phyloP scores from a whole-genome alignment of 768 basidiomycete species.

The Boletus insuetus region DNA sequence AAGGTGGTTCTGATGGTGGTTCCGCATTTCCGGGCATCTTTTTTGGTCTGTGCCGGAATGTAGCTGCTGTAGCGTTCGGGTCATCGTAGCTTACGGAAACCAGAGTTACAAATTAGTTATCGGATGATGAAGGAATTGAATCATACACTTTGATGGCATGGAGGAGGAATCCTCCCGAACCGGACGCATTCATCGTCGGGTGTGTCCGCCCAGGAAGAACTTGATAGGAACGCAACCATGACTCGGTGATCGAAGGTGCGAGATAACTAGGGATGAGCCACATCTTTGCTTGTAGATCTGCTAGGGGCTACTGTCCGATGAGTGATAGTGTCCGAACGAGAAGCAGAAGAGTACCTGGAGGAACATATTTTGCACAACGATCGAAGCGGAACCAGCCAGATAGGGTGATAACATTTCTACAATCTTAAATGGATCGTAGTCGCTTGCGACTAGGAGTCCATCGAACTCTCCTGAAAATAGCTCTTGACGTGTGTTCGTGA shows the following conservation, averaged over 20 bases:
- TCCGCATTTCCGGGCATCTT: conserved; percentile 9
- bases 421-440: conserved; percentile 84
- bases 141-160: conserved; percentile 81
- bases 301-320: conserved; percentile 52
- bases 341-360: conserved; percentile 50
- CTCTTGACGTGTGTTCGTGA: conserved; percentile 70
- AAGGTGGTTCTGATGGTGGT: conserved; percentile 2
- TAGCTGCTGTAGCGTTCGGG: conserved; percentile 54
- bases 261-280: conserved; percentile 66
- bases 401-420: conserved; percentile 71
- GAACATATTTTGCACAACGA: conserved; percentile 85
- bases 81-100: conserved; percentile 55
- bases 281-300: conserved; percentile 71
- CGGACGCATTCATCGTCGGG: conserved; percentile 89
- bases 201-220: conserved; percentile 96
- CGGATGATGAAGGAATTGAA: background rate
- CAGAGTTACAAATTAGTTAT: background rate
- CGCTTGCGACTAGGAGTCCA: conserved; percentile 79
- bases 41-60: conserved; percentile 42
- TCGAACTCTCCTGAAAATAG: conserved; percentile 88
- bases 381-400: conserved; percentile 79
- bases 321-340: conserved; percentile 3
- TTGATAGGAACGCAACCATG: conserved; percentile 89
- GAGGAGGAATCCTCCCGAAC: conserved; percentile 85
- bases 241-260: conserved; percentile 77